Evolutionary conservation across 1,139 yeast genomes (phyloP).

Genomic region (Nematodospora anomalae): DNA sequence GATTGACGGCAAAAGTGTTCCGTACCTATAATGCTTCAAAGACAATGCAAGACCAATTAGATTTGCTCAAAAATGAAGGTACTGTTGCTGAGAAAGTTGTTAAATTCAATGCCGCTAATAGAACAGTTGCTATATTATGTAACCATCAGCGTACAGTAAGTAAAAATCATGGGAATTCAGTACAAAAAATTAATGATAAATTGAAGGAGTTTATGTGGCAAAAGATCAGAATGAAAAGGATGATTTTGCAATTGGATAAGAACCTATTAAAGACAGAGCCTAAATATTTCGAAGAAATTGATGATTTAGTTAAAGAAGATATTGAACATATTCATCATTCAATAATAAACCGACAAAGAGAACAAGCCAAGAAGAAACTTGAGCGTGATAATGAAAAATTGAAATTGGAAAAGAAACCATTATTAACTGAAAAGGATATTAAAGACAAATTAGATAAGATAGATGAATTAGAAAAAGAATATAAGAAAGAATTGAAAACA

Average conservation of each 20-base stretch:
- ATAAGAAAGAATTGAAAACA: constrained; percentile 57
- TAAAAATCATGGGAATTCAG: constrained; percentile 77
- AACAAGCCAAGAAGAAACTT: constrained; percentile 63
- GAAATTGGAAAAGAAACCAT: constrained; percentile 53
- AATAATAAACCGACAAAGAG: constrained; percentile 60
- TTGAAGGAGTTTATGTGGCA: constrained; percentile 84
- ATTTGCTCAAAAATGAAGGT: constrained; percentile 78
- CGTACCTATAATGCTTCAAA: constrained; percentile 97
- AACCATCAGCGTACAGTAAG: constrained; percentile 95
- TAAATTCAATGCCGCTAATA: constrained; percentile 88
- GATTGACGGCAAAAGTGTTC: constrained; percentile 93
- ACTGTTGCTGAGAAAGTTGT: constrained; percentile 86
- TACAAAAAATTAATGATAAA: constrained; percentile 74
- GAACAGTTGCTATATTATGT: constrained; percentile 94
- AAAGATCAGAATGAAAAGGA: constrained; percentile 68
- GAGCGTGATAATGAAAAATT: constrained; percentile 77
- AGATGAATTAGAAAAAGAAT: constrained; percentile 55
- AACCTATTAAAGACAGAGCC: constrained; percentile 51
- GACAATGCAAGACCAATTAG: constrained; percentile 94
- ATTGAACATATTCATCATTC: constrained; percentile 56
- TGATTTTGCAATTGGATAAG: constrained; percentile 67
- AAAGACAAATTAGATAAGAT: constrained; percentile 60
- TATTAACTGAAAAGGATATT: constrained; percentile 52
- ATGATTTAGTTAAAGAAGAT: constrained; percentile 68
- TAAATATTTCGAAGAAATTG: constrained; percentile 65